Conservation (phyloP, 805 yeast genomes). For the Lipomyces starkeyi region DNA sequence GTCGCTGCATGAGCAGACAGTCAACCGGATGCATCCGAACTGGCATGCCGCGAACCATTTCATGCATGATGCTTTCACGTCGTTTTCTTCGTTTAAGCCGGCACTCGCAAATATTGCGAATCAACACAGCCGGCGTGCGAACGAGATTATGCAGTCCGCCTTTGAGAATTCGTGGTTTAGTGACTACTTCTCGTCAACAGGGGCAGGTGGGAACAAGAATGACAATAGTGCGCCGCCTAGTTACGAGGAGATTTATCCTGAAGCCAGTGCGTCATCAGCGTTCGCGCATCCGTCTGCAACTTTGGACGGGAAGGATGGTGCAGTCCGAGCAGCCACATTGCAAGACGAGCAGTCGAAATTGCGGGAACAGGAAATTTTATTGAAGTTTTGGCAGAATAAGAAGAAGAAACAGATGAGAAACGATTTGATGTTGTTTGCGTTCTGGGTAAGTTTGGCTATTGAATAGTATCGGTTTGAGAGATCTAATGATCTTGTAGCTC, state of each 20-base stretch:
- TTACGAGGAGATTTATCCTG: slow-evolving; percentile 37
- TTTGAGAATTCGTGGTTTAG: slow-evolving; percentile 33
- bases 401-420: slow-evolving; percentile 38
- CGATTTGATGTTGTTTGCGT: slow-evolving; percentile 41
- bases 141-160: slow-evolving; percentile 21
- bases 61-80: slow-evolving; percentile 32
- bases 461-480: background rate
- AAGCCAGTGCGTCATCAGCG: slow-evolving; percentile 10
- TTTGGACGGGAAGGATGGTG: background rate
- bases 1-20: slow-evolving; percentile 27
- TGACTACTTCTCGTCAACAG: slow-evolving; percentile 23
- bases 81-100: slow-evolving; percentile 30
- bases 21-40: slow-evolving; percentile 29
- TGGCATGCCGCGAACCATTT: slow-evolving; percentile 33
- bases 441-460: slow-evolving; percentile 37
- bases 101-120: slow-evolving; percentile 32
- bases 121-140: slow-evolving; percentile 31
- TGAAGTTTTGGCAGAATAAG: slow-evolving; percentile 35
- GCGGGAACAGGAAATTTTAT: slow-evolving; percentile 28
- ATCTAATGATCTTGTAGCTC: slow-evolving; percentile 14
- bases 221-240: slow-evolving; percentile 30
- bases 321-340: background rate
- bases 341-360: slow-evolving; percentile 9
- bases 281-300: slow-evolving; percentile 18
- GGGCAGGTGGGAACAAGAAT: slow-evolving; percentile 4